Evolutionary conservation across 768 basidiomycete genomes (phyloP).

Genomic region (Collybia nuda): DNA sequence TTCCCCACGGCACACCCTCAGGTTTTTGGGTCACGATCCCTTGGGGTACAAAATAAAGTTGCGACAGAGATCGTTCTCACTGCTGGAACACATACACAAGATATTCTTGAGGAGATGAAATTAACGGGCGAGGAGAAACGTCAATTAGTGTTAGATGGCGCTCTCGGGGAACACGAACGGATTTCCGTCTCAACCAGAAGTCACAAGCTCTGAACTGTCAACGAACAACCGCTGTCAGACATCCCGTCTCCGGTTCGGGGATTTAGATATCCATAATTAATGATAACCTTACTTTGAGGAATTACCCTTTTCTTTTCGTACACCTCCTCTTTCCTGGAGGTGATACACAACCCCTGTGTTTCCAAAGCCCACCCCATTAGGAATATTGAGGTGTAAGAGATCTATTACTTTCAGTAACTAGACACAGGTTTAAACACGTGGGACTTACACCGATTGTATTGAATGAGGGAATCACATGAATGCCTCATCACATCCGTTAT

Average conservation of each 20-base stretch:
- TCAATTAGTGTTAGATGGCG: conserved; percentile 44
- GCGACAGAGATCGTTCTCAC: conserved; percentile 23
- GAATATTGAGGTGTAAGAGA: no score
- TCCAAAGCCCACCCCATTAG: no score
- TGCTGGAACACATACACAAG: conserved; percentile 55
- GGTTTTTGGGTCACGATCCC: conserved; percentile 27
- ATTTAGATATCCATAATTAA: background rate
- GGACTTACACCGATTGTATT: no score
- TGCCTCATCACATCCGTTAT: no score
- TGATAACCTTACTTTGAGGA: no score
- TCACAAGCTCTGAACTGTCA: conserved; percentile 19
- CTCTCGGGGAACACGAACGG: conserved; percentile 35
- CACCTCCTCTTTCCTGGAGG: no score
- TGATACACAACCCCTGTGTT: no score
- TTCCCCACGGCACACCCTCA: conserved; percentile 56
- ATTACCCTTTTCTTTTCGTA: no score
- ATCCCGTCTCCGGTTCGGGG: no score
- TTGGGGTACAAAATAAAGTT: conserved; percentile 5
- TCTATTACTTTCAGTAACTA: no score
- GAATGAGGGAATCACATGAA: no score
- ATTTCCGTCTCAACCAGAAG: conserved; percentile 8
- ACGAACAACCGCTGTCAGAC: background rate
- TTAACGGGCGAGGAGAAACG: conserved; percentile 37
- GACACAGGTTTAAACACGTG: no score
- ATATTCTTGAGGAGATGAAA: conserved; percentile 54